Evolutionary conservation across 2,329 filamentous ascomycete genomes (phyloP), one percentile per base, ranked within the genome.

Genomic region (Chaetomiaceae sp.): DNA sequence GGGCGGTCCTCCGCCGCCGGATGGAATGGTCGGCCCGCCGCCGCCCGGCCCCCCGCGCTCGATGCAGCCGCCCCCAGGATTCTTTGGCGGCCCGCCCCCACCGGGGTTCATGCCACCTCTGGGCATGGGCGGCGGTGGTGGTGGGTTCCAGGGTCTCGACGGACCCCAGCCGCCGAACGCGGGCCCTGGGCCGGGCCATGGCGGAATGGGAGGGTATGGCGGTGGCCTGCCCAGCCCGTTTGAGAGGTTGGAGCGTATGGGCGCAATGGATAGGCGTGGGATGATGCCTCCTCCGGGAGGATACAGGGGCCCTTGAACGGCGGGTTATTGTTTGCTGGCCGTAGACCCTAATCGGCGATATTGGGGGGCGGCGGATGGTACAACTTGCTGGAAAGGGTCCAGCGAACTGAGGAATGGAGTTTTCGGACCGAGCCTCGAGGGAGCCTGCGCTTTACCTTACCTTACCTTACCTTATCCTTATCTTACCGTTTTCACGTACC

Each of bases 61-160:
- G 56, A 75, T 75, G 56, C 74, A 72, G 34, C 80, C 80, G 23
- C 82, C 82, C 5, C 82, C 81, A 1, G 79, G 79, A 10, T 81
- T 82, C 62, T 81, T 75, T 58, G 73, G 70, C 20, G 77, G 75
- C 5, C 74, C 71, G 11, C 70, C 69, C 7, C 70, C 70, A 5
- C 76, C 75, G 5, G 78, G 75, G 16, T 82, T 80, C 61, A 71
- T 82, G 64, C 75, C 73, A 5, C 80, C 75, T 13, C 77, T 77
- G 2, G 77, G 74, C 10, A 77, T 83, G 65, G 75, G 71, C 36
- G 78, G 75, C 20, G 64, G 29, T 16, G 75, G 70, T 41, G 78
- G 75, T 11, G n/a, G n/a, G n/a, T 84, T 82, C 63, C 80, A 78
- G 58, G 79, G 79, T 13, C 76, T 73, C 8, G 53, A 55, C n/a